Conservation (phyloP, 116 monocot genomes). For the Papilionanthe hybrid region DNA sequence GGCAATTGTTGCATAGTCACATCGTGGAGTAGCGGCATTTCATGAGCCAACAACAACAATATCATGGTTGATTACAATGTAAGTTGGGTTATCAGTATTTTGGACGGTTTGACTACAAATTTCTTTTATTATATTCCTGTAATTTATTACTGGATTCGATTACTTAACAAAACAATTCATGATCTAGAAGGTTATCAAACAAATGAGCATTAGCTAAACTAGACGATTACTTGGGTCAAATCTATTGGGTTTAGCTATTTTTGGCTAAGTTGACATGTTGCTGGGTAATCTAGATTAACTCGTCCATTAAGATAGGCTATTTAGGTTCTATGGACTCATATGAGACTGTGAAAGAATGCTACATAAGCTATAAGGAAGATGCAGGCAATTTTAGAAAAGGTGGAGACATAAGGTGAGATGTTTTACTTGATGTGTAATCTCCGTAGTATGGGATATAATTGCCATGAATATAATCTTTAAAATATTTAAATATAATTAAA, state of each 20-base stretch:
- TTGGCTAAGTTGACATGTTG: background rate
- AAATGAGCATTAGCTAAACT: background rate
- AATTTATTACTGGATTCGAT: background rate
- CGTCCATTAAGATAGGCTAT: background rate
- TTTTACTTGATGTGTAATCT: too few relatives aligned
- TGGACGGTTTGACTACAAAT: background rate
- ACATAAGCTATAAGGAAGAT: background rate
- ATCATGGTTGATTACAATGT: background rate
- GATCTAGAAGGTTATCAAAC: background rate
- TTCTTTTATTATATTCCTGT: background rate
- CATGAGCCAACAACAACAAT: background rate
- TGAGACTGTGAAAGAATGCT: background rate
- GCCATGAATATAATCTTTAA: too few relatives aligned
- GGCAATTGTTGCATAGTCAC: background rate
- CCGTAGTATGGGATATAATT: too few relatives aligned
- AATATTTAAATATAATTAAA: too few relatives aligned
- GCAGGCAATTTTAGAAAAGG: background rate
- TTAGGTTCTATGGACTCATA: background rate
- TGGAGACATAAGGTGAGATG: too few relatives aligned
- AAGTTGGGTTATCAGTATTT: background rate
- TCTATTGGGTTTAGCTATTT: background rate
- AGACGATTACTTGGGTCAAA: background rate
- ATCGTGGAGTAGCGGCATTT: background rate
- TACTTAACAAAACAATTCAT: background rate
- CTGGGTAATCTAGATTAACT: background rate